A percentile compares a stretch with the other conserved stretches of the same genome.
These are phyloP conservation scores for Zea luxurians DNA, from an alignment of 176 grass and related monocot species.

Conservation along the genomic window DNA sequence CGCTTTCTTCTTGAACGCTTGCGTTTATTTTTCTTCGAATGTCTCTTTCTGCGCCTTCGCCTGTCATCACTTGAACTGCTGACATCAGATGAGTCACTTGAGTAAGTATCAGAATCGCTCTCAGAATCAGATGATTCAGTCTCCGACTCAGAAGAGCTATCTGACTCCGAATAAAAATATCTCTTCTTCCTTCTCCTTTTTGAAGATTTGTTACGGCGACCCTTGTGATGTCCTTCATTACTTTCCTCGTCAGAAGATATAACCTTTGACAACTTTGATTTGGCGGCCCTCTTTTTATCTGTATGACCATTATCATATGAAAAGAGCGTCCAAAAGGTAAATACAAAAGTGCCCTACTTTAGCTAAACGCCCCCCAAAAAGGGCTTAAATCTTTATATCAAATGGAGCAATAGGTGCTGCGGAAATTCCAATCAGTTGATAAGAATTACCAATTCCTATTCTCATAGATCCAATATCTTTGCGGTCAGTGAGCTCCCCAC, in stretches of 20 bases:
- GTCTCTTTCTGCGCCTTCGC: constrained; percentile 61
- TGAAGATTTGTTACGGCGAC: constrained; percentile 64
- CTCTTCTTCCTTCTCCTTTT: constrained; percentile 83
- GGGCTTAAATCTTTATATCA: neutral
- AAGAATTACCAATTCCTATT: constrained; percentile 49
- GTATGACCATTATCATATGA: neutral
- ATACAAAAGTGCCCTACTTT: neutral
- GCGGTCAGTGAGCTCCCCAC: constrained; percentile 64
- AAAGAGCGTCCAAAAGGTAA: constrained; percentile 25
- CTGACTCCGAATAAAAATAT: constrained; percentile 83
- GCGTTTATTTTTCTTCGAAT: constrained; percentile 64
- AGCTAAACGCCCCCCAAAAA: constrained; percentile 20
- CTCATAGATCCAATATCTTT: constrained; percentile 36
- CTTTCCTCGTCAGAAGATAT: constrained; percentile 54
- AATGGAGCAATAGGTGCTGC: neutral
- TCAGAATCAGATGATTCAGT: constrained; percentile 69
- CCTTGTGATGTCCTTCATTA: constrained; percentile 55
- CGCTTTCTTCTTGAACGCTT: constrained; percentile 78
- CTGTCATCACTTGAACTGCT: constrained; percentile 93
- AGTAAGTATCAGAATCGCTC: constrained; percentile 72
- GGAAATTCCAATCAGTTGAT: neutral
- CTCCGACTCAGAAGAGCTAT: constrained; percentile 78
- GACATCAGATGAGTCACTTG: constrained; percentile 69
- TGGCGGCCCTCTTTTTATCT: constrained; percentile 72
- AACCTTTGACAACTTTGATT: constrained; percentile 64